Evolutionary conservation across 345 rosid genomes (phyloP).

Genomic region (Salix caprea): DNA sequence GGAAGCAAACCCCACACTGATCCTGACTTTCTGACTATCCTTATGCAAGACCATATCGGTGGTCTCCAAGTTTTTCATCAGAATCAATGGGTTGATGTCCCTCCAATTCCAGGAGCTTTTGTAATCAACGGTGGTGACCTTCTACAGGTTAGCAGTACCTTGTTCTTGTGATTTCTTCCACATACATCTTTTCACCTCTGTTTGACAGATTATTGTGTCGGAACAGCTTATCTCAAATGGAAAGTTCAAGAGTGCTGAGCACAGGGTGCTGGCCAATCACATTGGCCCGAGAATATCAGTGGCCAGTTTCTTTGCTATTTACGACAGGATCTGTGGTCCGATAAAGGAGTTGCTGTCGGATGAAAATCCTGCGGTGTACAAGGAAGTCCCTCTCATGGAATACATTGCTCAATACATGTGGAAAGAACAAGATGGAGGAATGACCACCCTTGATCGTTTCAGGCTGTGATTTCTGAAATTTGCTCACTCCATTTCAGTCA

Average conservation of each 20-base stretch:
- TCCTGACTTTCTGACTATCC: conserved; percentile 18
- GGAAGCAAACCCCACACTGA: conserved; percentile 20
- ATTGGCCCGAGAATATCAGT: conserved; percentile 25
- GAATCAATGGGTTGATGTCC: conserved; percentile 21
- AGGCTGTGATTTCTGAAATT: not conserved
- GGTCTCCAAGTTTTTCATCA: conserved; percentile 24
- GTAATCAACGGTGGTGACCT: conserved; percentile 24
- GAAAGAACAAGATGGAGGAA: not conserved
- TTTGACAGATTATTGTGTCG: not conserved
- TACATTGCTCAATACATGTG: not conserved
- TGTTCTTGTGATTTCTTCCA: not conserved
- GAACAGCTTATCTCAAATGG: conserved; percentile 20
- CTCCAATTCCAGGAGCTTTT: conserved; percentile 3
- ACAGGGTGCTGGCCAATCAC: conserved; percentile 22
- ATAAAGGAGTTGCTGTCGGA: conserved; percentile 16
- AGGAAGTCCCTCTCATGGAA: conserved; percentile 5
- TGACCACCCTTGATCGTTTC: not conserved
- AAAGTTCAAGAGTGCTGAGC: conserved; percentile 19
- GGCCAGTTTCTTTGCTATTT: conserved; percentile 17
- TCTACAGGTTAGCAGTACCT: conserved; percentile 8
- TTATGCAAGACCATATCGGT: conserved; percentile 13
- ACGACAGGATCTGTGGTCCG: conserved; percentile 16
- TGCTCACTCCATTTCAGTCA: too few relatives aligned
- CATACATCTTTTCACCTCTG: not conserved
- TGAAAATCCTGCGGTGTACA: conserved; percentile 21